These are phyloP conservation scores for Rhizopogon rudus DNA, from an alignment of 768 basidiomycete genomes.

Conservation along the genomic window DNA sequence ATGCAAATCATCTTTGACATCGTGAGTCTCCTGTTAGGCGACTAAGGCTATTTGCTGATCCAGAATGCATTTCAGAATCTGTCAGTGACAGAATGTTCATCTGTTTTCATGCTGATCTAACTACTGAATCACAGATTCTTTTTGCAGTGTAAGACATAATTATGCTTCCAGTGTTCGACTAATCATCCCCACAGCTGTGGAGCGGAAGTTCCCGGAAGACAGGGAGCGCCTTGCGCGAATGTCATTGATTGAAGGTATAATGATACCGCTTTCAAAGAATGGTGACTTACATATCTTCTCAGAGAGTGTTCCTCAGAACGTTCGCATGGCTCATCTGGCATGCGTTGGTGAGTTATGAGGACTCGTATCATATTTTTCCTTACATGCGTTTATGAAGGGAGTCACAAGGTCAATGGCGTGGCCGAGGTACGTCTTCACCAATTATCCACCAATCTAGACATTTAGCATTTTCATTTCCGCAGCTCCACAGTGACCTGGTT, in stretches of 20 bases:
- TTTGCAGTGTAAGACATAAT: constrained; percentile 52
- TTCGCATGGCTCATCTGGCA: constrained; percentile 90
- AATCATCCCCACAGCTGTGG: constrained; percentile 53
- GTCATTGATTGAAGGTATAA: constrained; percentile 84
- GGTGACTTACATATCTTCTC: neutral
- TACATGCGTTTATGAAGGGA: constrained; percentile 36
- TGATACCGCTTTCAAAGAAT: neutral
- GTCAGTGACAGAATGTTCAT: constrained; percentile 39
- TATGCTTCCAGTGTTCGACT: neutral
- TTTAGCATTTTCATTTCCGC: neutral
- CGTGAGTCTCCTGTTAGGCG: constrained; percentile 37
- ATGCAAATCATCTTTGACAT: constrained; percentile 93
- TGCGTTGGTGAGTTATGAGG: constrained; percentile 51
- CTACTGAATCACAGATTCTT: constrained; percentile 34
- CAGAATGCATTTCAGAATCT: neutral
- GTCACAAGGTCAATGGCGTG: constrained; percentile 90
- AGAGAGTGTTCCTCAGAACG: constrained; percentile 85
- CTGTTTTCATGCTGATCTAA: constrained; percentile 17
- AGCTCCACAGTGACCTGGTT: constrained; percentile 89
- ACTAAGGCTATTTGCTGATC: neutral
- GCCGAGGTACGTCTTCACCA: constrained; percentile 55
- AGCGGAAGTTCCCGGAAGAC: constrained; percentile 87
- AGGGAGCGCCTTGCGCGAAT: constrained; percentile 75
- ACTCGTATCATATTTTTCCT: neutral
- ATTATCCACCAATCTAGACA: neutral